Percentiles rank a stretch among this genome's conserved stretches.
Conservation (phyloP, 768 basidiomycete species). For the Suillus alpinus region DNA sequence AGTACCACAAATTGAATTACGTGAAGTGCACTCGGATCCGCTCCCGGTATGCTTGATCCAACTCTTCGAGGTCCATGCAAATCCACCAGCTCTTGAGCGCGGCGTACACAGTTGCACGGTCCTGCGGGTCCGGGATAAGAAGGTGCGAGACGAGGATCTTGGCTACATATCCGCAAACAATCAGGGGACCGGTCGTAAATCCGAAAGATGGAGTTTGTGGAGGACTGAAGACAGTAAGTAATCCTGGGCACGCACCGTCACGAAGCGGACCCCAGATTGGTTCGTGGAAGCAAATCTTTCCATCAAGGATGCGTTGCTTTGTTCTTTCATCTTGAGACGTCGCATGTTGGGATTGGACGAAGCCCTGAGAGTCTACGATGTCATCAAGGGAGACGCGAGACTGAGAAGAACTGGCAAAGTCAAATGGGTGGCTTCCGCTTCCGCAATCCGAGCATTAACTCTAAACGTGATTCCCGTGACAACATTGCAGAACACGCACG, state of each 20-base stretch:
- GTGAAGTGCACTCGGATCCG: slow-evolving; percentile 37
- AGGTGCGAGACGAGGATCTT: slow-evolving; percentile 56
- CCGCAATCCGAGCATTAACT: slow-evolving; percentile 2
- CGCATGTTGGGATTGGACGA: slow-evolving; percentile 28
- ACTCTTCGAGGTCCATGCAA: slow-evolving; percentile 51
- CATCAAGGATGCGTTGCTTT: slow-evolving; percentile 68
- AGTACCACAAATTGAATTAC: not conserved
- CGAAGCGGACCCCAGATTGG: slow-evolving; percentile 53
- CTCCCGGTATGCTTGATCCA: slow-evolving; percentile 59
- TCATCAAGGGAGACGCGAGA: slow-evolving; percentile 26
- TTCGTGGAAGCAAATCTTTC: slow-evolving; percentile 53
- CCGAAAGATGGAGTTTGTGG: not conserved
- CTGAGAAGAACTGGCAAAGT: slow-evolving; percentile 63
- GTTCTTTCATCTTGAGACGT: slow-evolving; percentile 54
- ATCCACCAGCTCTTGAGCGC: slow-evolving; percentile 73
- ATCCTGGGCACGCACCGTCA: slow-evolving; percentile 46
- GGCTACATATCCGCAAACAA: slow-evolving; percentile 38
- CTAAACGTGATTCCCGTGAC: not conserved
- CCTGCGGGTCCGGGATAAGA: slow-evolving; percentile 52
- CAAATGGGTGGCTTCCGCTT: slow-evolving; percentile 79
- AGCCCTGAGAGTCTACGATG: slow-evolving; percentile 28
- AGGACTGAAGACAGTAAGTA: not conserved
- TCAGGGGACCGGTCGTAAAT: not conserved
- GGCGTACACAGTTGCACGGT: slow-evolving; percentile 60
- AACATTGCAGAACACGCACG: slow-evolving; percentile 45